Base-by-base conservation (phyloP, 148 eudicot genomes). In the Amaranthus palmeri region DNA sequence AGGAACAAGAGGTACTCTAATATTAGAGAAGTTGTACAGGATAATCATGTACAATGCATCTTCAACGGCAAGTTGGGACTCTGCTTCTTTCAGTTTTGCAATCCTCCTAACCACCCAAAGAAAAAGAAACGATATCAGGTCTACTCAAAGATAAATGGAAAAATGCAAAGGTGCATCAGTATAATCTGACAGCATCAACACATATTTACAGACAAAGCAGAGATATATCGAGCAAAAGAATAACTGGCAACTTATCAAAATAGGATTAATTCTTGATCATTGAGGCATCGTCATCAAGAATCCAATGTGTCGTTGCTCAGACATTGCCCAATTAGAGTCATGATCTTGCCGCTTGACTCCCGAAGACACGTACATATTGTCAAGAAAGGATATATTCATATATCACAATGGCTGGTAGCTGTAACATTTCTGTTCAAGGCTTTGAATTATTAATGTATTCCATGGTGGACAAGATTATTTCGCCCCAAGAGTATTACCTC, bases 41-140 rank as follows among this genome's bases (percentile, higher is more conserved):
- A 95, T 83, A 49, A 88, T 76, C 86, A 83, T 79, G 73, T 91
- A 91, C 79, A 95, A 80, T 53, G 83, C 74, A 68, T 95, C 97
- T 83, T 95, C 90, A 54, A 86, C 82, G 51, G 86, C 85, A 51
- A 78, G 60, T 71, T 78, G 82, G 66, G 87, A 86, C 65, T 89
- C 97, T 4, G 48, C 69, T 65, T 84, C 85, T 79, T 78, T 95
- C 72, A 91, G 74, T 74, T 89, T 84, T 0, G 93, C 90, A 66
- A 91, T 95, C 79, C 97, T 91, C 96, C 99, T 95, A 86, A 74
- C 44, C 42, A 41, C 53, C 61, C 57, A 68, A 69, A 77, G 43
- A 62, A 57, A 42, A 61, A 11, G 59, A 66, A 25, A 13, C 40
- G 40, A n/a, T 52, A 52, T 68, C 71, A 68, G 72, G 25, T 12